Conservation (phyloP, 495 filamentous ascomycete species). For the Poronia punctata region DNA sequence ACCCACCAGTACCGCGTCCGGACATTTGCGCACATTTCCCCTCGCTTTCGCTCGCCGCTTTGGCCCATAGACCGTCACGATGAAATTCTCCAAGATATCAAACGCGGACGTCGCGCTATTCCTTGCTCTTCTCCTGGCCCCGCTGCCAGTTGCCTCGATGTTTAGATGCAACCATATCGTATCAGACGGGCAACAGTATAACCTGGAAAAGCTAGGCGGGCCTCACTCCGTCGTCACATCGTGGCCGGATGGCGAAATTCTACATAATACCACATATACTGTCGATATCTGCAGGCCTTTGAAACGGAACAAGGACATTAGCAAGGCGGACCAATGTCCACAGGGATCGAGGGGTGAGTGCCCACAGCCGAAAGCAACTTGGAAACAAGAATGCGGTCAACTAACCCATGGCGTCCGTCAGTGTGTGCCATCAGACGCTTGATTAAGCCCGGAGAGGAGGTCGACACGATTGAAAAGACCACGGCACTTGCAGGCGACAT, state of each 20-base stretch:
- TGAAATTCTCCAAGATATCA: slow-evolving; percentile 21
- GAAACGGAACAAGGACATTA: slow-evolving; percentile 40
- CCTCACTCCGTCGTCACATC: slow-evolving; percentile 65
- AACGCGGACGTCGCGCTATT: slow-evolving; percentile 28
- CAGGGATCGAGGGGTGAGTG: slow-evolving; percentile 52
- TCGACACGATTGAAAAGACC: slow-evolving; percentile 37
- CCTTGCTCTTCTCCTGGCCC: slow-evolving; percentile 39
- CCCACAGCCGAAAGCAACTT: background rate
- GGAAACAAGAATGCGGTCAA: background rate
- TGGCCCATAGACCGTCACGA: slow-evolving; percentile 6
- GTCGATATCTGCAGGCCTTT: slow-evolving; percentile 74
- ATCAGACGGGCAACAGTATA: slow-evolving; percentile 51
- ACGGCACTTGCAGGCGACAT: slow-evolving; percentile 73
- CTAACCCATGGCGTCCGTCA: slow-evolving; percentile 21
- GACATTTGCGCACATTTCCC: background rate
- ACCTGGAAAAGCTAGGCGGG: slow-evolving; percentile 60
- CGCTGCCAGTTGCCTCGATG: slow-evolving; percentile 38
- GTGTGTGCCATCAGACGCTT: slow-evolving; percentile 72
- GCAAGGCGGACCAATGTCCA: slow-evolving; percentile 50
- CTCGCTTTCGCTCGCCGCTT: background rate
- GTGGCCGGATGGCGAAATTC: slow-evolving; percentile 37
- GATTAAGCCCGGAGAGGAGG: slow-evolving; percentile 23
- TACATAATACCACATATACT: slow-evolving; percentile 75
- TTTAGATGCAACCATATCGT: slow-evolving; percentile 59
- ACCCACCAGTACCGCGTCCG: no score